Evolutionary conservation across 2,329 filamentous ascomycete species (phyloP), one percentile per base, ranked within the genome.

Genomic region (Calonectria fujianensis): DNA sequence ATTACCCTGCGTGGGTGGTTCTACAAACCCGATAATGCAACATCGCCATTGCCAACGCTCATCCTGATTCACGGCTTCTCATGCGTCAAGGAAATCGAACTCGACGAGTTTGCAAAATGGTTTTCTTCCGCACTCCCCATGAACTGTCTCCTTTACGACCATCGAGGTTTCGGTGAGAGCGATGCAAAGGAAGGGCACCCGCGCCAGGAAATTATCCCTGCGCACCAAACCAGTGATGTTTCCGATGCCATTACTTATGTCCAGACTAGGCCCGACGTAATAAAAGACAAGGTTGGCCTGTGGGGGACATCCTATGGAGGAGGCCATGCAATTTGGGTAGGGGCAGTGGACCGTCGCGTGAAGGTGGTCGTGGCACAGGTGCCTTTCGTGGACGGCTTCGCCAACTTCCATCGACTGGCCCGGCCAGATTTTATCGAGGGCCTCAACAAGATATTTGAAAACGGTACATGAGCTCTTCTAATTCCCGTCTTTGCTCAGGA

Each of bases 141-240:
- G 14, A 63, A 63, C 27, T 63, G 57, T 13, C 24, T 63, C 13
- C 4, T 63, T 16, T 63, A 63, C 13, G 57, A 63, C 16, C 57
- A 63, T 31, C 35, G 57, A n/a, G 57, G 57, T 2, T 63, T 63
- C 8, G 57, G 57, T 10, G 37, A 9, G 4, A 63, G 57, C 18
- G 57, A 41, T 29, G 27, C 7, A 35, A 63, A 63, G 4, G 35
- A 16, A 41, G 57, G 57, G 14, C n/a, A 41, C 8, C 57, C 35
- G 2, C 57, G 57, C 24, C 57, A 41, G 35, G 57, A 63, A 63
- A 41, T 63, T 11, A n/a, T 63, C 35, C 57, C 57, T 16, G 24
- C 35, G 16, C 57, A 63, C n/a, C 57, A 63, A 41, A 63, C 57
- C 14, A 63, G 57, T 37, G 57, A 63, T 27, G 11, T 63, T 11